Evolutionary conservation across 2,329 filamentous ascomycete species (phyloP).

Genomic region (Gliomastix tumulicola): DNA sequence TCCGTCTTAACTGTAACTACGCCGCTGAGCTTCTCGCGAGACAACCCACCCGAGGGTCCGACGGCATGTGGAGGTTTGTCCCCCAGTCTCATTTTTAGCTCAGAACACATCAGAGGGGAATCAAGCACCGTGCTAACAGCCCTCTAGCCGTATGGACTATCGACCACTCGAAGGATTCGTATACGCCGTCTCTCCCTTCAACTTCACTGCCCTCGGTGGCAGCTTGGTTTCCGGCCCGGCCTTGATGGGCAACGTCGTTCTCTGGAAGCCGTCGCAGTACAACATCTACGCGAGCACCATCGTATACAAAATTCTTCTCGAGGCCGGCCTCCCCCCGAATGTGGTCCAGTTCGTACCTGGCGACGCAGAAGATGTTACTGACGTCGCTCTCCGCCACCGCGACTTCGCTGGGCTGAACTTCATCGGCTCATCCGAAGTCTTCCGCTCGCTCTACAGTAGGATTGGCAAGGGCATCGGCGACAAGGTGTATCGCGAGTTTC

Average conservation of each 20-base stretch:
- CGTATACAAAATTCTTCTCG: constrained; percentile 26
- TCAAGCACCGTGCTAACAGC: constrained; percentile 1
- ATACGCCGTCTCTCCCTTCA: constrained; percentile 31
- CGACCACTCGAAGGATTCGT: constrained; percentile 33
- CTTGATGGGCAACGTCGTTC: constrained; percentile 30
- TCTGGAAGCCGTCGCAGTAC: constrained; percentile 28
- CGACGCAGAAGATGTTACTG: constrained; percentile 22
- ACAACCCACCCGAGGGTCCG: constrained; percentile 20
- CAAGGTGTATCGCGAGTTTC: constrained; percentile 24
- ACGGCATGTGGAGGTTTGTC: background rate
- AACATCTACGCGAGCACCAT: constrained; percentile 21
- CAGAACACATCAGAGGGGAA: background rate
- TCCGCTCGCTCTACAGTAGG: constrained; percentile 18
- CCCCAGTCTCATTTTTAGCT: too few relatives aligned
- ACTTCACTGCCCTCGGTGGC: constrained; percentile 32
- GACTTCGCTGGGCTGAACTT: constrained; percentile 27
- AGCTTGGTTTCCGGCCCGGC: constrained; percentile 22
- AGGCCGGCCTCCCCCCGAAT: constrained; percentile 26
- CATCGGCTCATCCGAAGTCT: constrained; percentile 24
- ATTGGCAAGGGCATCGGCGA: constrained; percentile 13
- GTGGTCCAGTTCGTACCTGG: constrained; percentile 28
- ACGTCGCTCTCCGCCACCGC: constrained; percentile 16
- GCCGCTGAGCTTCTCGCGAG: constrained; percentile 24
- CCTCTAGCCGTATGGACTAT: constrained; percentile 22
- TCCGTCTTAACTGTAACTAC: constrained; percentile 20